phyloP scores from a whole-genome alignment of 257 asterid genomes.

The Jaltomata sinuosa region DNA sequence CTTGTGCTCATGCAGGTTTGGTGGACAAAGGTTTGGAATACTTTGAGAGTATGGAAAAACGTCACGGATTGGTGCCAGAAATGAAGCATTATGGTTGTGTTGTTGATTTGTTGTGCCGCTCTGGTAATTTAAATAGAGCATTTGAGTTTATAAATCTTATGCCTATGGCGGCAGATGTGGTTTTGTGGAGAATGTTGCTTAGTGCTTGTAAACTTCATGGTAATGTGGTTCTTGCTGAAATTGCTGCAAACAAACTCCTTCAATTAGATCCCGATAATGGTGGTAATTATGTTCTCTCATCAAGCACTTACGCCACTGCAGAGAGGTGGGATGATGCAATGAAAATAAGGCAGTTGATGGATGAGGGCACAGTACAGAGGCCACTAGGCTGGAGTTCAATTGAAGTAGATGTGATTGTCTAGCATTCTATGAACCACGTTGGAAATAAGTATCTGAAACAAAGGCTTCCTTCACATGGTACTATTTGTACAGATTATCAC shows the following conservation, averaged over 20 bases:
- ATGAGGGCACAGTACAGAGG: constrained; percentile 15
- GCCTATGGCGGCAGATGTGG: constrained; percentile 20
- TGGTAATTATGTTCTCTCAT: constrained; percentile 22
- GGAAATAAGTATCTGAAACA: neutral
- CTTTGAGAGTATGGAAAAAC: constrained; percentile 16
- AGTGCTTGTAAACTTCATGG: constrained; percentile 25
- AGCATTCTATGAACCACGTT: neutral
- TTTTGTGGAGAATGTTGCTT: constrained; percentile 30
- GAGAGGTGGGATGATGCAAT: constrained; percentile 30
- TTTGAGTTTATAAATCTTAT: constrained; percentile 19
- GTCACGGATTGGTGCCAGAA: constrained; percentile 25
- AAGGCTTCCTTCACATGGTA: neutral
- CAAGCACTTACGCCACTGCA: constrained; percentile 17
- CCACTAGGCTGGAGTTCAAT: constrained; percentile 33
- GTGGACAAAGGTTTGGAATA: constrained; percentile 24
- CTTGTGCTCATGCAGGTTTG: constrained; percentile 28
- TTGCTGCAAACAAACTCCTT: constrained; percentile 19
- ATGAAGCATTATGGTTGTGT: constrained; percentile 32
- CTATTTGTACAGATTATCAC: neutral
- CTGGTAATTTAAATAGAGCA: constrained; percentile 24
- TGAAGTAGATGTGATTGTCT: constrained; percentile 6
- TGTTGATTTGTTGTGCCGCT: constrained; percentile 29
- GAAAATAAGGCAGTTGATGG: constrained; percentile 17
- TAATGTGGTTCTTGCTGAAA: constrained; percentile 19
- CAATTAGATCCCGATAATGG: constrained; percentile 26